Evolutionary conservation across 306 rosid species (phyloP), one percentile per base, ranked within the genome.

Genomic region (Cicer judaicum): DNA sequence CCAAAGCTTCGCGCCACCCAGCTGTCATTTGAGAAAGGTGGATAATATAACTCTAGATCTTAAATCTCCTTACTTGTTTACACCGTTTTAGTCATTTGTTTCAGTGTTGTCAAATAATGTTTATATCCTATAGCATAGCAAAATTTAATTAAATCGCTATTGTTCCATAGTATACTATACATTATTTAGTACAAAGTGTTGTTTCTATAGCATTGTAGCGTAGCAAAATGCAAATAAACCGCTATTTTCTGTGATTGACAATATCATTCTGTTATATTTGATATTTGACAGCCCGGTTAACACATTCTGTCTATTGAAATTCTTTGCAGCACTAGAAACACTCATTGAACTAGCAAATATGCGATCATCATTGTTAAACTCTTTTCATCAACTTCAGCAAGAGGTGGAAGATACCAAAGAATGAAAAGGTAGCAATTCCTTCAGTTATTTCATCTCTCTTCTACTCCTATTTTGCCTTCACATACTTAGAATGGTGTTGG

Each of bases 1-100:
- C 98, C 98, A 64, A 94, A 90, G 84, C 97, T 91, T 75, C 94
- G 96, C 44, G 83, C 87, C 49, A 70, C 90, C 62, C 98, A 91
- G 76, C 85, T 88, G 73, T 89, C 98, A 74, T 94, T 94, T 75
- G 98, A 94, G 82, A 88, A 73, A 77, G 97, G 97, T 89, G 57
- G 71, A 24, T 38, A 40, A 49, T 64, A 81, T 11, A 77, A 64
- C 59, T 69, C 6, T 1, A 40, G 77, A 72, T 65, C 52, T 81
- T 65, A 48, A 53, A 9, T 53, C 41, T 64, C 75, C 44, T 15
- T 65, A 47, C 62, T 50, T 62, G 42, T 64, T 44, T 50, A 54
- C 49, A 14, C 38, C 8, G 49, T 76, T 65, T 71, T 46, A 36
- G 61, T 73, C 64, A 38, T 64, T 29, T 29, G 36, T 29, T 29